These are phyloP conservation scores for Lecanicillium sp. DNA, from an alignment of 2,329 filamentous ascomycete genomes.

Conservation along the genomic window DNA sequence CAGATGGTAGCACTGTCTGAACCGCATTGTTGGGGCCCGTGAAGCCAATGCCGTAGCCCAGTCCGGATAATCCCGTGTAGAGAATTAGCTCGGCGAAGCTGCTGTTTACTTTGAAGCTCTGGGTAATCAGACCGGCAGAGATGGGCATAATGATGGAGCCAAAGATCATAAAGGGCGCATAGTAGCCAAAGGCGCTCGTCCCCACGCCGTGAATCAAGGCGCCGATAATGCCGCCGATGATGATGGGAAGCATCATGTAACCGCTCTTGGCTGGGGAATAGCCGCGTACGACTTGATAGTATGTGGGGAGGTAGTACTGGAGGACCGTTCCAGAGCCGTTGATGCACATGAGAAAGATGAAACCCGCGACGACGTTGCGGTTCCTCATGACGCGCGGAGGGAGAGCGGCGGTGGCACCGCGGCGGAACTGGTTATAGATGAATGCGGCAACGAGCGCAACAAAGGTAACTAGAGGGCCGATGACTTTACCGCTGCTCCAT, in stretches of 20 bases:
- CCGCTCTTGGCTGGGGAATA: slow-evolving; percentile 24
- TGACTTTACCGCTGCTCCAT: slow-evolving; percentile 19
- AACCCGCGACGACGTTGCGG: slow-evolving; percentile 26
- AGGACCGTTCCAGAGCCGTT: slow-evolving; percentile 20
- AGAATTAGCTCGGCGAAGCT: slow-evolving; percentile 27
- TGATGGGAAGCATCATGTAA: slow-evolving; percentile 15
- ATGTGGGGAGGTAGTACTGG: slow-evolving; percentile 30
- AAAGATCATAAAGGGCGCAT: slow-evolving; percentile 28
- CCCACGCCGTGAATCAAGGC: slow-evolving; percentile 15
- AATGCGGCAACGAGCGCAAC: slow-evolving; percentile 22
- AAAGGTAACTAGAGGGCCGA: slow-evolving; percentile 26
- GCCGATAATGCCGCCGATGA: slow-evolving; percentile 4
- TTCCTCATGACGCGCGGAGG: slow-evolving; percentile 31
- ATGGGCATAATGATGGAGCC: slow-evolving; percentile 20
- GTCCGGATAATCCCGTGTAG: slow-evolving; percentile 28
- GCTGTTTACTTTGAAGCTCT: slow-evolving; percentile 25
- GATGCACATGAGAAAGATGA: slow-evolving; percentile 26
- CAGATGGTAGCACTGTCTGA: slow-evolving; percentile 25
- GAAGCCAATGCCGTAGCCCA: slow-evolving; percentile 29
- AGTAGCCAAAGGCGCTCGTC: slow-evolving; percentile 30
- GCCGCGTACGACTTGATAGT: slow-evolving; percentile 32
- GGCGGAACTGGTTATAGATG: slow-evolving; percentile 22
- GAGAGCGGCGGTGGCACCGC: slow-evolving; percentile 28
- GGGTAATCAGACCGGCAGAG: slow-evolving; percentile 26
- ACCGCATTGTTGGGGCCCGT: slow-evolving; percentile 31